Evolutionary conservation across 2,329 filamentous ascomycete genomes (phyloP).

Genomic region (Fusarium albidum): DNA sequence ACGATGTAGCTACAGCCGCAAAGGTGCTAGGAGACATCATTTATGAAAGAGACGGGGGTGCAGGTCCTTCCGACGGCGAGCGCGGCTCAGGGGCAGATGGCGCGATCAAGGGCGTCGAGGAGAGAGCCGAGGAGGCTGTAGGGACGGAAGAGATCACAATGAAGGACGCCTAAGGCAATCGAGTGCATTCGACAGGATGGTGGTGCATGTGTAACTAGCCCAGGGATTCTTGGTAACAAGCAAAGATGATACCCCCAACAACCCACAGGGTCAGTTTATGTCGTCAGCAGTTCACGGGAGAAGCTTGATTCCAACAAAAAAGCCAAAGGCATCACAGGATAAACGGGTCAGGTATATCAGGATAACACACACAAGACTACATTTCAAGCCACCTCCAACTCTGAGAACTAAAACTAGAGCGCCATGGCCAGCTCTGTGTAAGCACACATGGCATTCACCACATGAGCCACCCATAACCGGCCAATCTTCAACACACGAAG

Average conservation of each 20-base stretch:
- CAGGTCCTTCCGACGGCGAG: slow-evolving; percentile 6
- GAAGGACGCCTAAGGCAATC: slow-evolving; percentile 20
- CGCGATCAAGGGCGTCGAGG: slow-evolving; percentile 30
- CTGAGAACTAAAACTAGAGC: slow-evolving; percentile 27
- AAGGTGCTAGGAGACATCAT: slow-evolving; percentile 40
- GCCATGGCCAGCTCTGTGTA: slow-evolving; percentile 4
- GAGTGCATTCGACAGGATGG: neutral
- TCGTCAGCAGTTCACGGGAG: neutral
- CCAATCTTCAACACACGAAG: slow-evolving; percentile 7
- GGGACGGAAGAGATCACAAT: slow-evolving; percentile 30
- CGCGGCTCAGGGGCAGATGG: slow-evolving; percentile 27
- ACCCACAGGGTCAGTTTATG: neutral
- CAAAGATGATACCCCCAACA: slow-evolving; percentile 31
- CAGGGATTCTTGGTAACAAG: slow-evolving; percentile 13
- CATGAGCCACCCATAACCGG: slow-evolving; percentile 1
- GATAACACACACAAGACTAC: slow-evolving; percentile 17
- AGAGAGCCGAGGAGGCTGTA: neutral
- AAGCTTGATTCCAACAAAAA: neutral
- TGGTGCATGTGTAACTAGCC: slow-evolving; percentile 15
- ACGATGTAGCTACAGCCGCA: slow-evolving; percentile 36
- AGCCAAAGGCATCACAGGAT: neutral
- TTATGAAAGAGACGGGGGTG: slow-evolving; percentile 32
- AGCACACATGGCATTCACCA: slow-evolving; percentile 5
- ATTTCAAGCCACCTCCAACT: slow-evolving; percentile 30
- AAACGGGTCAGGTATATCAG: neutral